Evolutionary conservation across 768 basidiomycete genomes (phyloP).

Genomic region (Rhizopogon roseolus): DNA sequence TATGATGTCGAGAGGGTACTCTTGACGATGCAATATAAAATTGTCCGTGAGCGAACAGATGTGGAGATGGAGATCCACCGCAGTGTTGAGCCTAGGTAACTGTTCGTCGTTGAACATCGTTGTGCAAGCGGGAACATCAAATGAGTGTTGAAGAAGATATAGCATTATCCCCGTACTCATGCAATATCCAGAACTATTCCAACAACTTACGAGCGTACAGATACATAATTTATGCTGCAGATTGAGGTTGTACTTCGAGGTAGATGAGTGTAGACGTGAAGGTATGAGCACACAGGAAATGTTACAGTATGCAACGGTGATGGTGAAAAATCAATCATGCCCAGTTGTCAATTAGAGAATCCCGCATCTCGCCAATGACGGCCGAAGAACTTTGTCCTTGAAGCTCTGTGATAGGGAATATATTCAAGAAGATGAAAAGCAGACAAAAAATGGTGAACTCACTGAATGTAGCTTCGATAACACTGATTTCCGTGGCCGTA

Average conservation of each 20-base stretch:
- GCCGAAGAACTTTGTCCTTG: conserved; percentile 81
- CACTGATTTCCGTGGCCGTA: conserved; percentile 98
- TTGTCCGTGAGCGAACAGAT: too few species aligned
- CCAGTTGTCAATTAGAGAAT: conserved; percentile 89
- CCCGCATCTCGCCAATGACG: conserved; percentile 88
- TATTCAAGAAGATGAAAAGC: neutral
- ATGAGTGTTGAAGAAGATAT: neutral
- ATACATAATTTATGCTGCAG: neutral
- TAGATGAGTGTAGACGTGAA: neutral
- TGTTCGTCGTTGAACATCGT: too few species aligned
- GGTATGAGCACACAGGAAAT: neutral
- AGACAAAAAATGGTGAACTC: conserved; percentile 28
- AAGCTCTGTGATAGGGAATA: conserved; percentile 49
- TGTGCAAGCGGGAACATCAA: neutral
- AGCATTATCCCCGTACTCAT: neutral
- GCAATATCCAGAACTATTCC: neutral
- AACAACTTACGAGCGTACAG: neutral
- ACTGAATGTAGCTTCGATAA: conserved; percentile 98
- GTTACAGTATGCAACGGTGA: neutral
- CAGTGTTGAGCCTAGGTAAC: too few species aligned
- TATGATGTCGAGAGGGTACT: too few species aligned
- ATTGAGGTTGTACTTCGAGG: neutral
- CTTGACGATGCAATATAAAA: too few species aligned
- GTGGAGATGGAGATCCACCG: too few species aligned
- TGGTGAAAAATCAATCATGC: conserved; percentile 42